These are phyloP conservation scores for Citrus medica DNA, from an alignment of 345 rosid species.

Conservation along the genomic window DNA sequence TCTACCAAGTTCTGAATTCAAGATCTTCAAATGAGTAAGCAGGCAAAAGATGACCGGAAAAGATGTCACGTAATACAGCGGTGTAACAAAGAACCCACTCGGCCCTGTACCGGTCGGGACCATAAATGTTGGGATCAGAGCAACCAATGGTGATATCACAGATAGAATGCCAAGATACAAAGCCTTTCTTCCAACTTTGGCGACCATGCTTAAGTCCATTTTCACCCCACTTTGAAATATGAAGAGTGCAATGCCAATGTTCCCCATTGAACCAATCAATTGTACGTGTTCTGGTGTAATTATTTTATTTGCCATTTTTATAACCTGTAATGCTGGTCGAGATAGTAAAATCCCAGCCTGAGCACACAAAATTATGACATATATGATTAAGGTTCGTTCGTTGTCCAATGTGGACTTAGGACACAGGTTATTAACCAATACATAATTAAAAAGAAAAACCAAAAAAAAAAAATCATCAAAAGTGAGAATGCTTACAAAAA, in stretches of 20 bases:
- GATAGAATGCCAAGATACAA: slow-evolving; percentile 6
- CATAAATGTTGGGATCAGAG: neutral
- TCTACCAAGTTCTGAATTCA: slow-evolving; percentile 27
- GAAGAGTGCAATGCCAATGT: slow-evolving; percentile 18
- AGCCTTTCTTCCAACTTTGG: slow-evolving; percentile 12
- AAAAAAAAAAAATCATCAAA: neutral
- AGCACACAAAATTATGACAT: neutral
- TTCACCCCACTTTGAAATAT: slow-evolving; percentile 25
- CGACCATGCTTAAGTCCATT: slow-evolving; percentile 14
- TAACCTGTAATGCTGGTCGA: neutral
- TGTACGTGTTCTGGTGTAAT: neutral
- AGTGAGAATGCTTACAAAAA: slow-evolving; percentile 13
- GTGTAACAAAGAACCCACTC: neutral
- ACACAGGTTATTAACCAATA: too few relatives aligned
- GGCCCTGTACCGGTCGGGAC: too few relatives aligned
- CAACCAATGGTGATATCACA: neutral
- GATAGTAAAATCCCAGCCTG: neutral
- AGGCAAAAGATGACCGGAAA: slow-evolving; percentile 20
- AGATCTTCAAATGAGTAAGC: slow-evolving; percentile 14
- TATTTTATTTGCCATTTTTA: neutral
- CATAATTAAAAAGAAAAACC: neutral
- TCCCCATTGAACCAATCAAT: slow-evolving; percentile 3
- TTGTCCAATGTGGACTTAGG: too few relatives aligned
- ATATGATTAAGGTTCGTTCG: neutral
- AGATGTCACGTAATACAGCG: neutral